phyloP scores from a whole-genome alignment of 2,329 filamentous ascomycete species.

The Fusarium abutilonis region DNA sequence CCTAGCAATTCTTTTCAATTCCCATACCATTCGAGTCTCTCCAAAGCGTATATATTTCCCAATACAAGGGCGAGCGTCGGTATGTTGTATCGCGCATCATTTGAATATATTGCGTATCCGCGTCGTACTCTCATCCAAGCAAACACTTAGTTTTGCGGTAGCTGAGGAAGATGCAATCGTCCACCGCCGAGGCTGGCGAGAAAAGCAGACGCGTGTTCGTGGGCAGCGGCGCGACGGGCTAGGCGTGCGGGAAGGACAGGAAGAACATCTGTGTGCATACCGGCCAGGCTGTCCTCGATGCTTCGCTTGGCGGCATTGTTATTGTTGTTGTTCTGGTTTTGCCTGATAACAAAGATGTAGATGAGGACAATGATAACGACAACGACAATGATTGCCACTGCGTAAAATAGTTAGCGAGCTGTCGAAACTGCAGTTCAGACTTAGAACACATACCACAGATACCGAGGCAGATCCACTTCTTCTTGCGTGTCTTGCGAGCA shows the following conservation, averaged over 20 bases:
- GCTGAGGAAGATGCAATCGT: slow-evolving; percentile 42
- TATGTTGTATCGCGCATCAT: background rate
- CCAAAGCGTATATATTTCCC: slow-evolving; percentile 6
- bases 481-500: slow-evolving; percentile 81
- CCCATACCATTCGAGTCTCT: slow-evolving; percentile 9
- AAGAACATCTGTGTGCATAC: slow-evolving; percentile 40
- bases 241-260: slow-evolving; percentile 32
- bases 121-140: background rate
- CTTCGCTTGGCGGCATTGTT: slow-evolving; percentile 48
- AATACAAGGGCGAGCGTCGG: background rate
- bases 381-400: slow-evolving; percentile 63
- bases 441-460: slow-evolving; percentile 66
- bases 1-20: slow-evolving; percentile 11
- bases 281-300: slow-evolving; percentile 40
- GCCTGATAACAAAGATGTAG: slow-evolving; percentile 57
- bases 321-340: slow-evolving; percentile 41
- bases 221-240: slow-evolving; percentile 24
- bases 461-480: slow-evolving; percentile 96
- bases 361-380: slow-evolving; percentile 63
- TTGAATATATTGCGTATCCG: slow-evolving; percentile 2
- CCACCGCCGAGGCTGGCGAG: slow-evolving; percentile 33
- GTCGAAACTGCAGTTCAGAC: background rate
- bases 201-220: slow-evolving; percentile 17
- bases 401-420: slow-evolving; percentile 41
- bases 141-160: slow-evolving; percentile 32